Conservation (phyloP, 2,329 filamentous ascomycete species). For the Cordyceps tenuipes region DNA sequence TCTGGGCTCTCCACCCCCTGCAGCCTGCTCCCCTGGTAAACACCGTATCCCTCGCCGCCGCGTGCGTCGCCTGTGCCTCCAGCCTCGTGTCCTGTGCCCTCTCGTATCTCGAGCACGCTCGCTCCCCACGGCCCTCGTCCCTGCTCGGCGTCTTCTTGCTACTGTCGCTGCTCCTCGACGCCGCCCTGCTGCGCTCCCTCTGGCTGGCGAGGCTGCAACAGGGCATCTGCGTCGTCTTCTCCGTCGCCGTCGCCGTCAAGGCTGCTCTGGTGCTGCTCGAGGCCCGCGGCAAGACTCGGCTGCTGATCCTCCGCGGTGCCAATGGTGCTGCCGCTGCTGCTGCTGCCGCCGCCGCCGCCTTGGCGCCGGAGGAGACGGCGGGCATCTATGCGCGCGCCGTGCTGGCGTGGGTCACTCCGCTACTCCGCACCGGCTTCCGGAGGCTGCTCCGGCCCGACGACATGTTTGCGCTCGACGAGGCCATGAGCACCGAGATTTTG, state of each 20-base stretch:
- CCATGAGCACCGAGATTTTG: conserved; percentile 23
- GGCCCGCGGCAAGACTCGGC: conserved; percentile 27
- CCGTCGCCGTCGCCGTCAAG: conserved; percentile 28
- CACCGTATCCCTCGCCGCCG: conserved; percentile 23
- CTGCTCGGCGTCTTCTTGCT: conserved; percentile 27
- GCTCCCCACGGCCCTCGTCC: conserved; percentile 24
- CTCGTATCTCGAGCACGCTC: conserved; percentile 25
- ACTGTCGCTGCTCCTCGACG: conserved; percentile 26
- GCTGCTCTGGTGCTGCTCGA: conserved; percentile 28
- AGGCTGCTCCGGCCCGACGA: conserved; percentile 27
- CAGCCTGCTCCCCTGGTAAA: conserved; percentile 15
- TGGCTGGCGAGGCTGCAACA: conserved; percentile 22
- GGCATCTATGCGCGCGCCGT: conserved; percentile 30
- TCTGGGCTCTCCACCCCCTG: conserved; percentile 21
- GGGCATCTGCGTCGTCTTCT: conserved; percentile 26
- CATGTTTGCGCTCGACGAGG: conserved; percentile 26
- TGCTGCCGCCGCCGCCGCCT: conserved; percentile 14
- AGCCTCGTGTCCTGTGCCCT: conserved; percentile 24
- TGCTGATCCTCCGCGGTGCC: conserved; percentile 19
- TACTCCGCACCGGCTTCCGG: conserved; percentile 28
- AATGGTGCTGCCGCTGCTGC: conserved; percentile 13
- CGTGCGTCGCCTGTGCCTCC: conserved; percentile 25
- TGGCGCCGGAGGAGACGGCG: conserved; percentile 30
- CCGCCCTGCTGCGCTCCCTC: conserved; percentile 26
- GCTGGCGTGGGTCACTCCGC: conserved; percentile 31